Base-by-base conservation (phyloP, 495 filamentous ascomycete genomes). In the Lentithecium fluviatile region DNA sequence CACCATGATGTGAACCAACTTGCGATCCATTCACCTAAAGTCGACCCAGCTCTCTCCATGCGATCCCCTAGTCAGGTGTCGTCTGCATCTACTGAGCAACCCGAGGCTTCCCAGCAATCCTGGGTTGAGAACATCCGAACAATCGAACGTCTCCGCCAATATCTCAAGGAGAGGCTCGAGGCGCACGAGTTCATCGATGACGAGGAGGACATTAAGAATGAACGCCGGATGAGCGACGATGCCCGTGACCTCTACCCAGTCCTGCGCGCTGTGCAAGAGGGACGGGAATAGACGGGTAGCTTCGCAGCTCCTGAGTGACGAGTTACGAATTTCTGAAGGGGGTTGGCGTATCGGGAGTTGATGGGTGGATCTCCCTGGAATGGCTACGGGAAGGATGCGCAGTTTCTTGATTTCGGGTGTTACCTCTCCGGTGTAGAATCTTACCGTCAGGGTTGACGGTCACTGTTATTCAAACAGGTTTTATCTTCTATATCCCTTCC, bases 81-180 rank as follows among this genome's bases (percentile, higher is more conserved):
- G 19, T 58, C 56, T 10, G 51, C 61, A 25, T 68, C 65, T 19
- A 64, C 46, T 12, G 66, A 69, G 36, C 57, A 61, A 17, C 29
- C 43, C 24, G 58, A 64, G 12, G 15, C 21, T 1, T 76, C 74
- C 49, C 83, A 93, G 65, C 88, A 90, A 60, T 78, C 80, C 36
- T 95, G 90, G 90, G 82, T 96, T 11, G 87, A 91, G 67, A 88
- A 91, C 73, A 85, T 91, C 57, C 88, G 90, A 25, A 79, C 86
- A 38, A 85, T 95, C 51, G 90, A 95, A 74, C 80, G 78, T 40
- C 79, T 96, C 45, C 80, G 89, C 36, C 80, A 82, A 38, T 83
- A 84, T 65, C 81, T 96, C 64, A 79, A 80, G 24, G 77, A 84
- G 17, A 78, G 85, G 19, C 75, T 95, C 20, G 78, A 87, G 58